Percentiles rank a stretch among this genome's conserved stretches.
These are phyloP conservation scores for Ustilago sp. DNA, from an alignment of 1,284 basidiomycete species.

Conservation along the genomic window DNA sequence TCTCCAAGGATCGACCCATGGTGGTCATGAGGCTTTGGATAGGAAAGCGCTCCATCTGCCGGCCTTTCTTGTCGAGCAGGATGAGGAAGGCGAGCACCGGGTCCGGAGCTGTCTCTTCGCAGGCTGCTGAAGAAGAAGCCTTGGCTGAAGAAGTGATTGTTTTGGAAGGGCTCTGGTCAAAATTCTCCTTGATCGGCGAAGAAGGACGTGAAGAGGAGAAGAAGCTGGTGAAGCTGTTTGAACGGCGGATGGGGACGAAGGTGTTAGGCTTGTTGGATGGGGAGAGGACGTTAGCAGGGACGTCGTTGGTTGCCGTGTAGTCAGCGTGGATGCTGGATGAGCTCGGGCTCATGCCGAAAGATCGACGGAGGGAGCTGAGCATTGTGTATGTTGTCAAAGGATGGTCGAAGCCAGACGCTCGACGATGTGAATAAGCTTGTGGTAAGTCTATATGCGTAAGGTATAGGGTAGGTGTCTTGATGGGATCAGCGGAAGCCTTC, in stretches of 20 bases:
- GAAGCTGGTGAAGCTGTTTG: slow-evolving; percentile 50
- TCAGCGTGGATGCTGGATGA: slow-evolving; percentile 29
- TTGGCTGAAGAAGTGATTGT: slow-evolving; percentile 17
- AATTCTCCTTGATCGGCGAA: slow-evolving; percentile 26
- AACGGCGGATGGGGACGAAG: slow-evolving; percentile 38
- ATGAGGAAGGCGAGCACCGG: slow-evolving; percentile 42
- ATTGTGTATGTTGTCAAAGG: slow-evolving; percentile 8
- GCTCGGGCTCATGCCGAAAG: slow-evolving; percentile 52
- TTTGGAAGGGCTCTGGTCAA: slow-evolving; percentile 4
- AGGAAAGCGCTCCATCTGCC: slow-evolving; percentile 41
- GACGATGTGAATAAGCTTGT: no score
- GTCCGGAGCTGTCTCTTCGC: not conserved
- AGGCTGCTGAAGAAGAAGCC: slow-evolving; percentile 9
- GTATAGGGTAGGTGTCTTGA: no score
- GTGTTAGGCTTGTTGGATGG: slow-evolving; percentile 45
- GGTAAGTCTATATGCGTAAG: no score
- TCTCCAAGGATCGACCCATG: slow-evolving; percentile 45
- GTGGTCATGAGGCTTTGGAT: slow-evolving; percentile 40
- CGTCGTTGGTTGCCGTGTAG: slow-evolving; percentile 8
- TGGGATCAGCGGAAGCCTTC: no score
- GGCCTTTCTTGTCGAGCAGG: slow-evolving; percentile 41
- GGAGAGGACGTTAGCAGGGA: slow-evolving; percentile 17
- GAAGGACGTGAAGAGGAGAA: slow-evolving; percentile 43
- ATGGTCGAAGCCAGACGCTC: not conserved
- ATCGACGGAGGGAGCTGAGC: slow-evolving; percentile 44